phyloP scores from a whole-genome alignment of 306 rosid species.

The Phaseolus lunatus region DNA sequence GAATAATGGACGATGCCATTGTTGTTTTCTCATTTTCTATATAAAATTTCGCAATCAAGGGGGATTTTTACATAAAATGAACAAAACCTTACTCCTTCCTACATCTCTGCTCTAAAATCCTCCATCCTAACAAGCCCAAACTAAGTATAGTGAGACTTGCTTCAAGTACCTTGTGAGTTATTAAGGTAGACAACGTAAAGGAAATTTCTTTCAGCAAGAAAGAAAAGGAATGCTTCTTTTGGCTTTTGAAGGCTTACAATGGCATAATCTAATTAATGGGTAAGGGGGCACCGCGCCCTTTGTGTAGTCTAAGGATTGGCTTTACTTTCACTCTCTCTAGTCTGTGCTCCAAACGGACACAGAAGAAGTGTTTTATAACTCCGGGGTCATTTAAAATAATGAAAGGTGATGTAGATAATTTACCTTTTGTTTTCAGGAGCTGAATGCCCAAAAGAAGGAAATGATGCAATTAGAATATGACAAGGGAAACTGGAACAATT shows the following conservation, averaged over 20 bases:
- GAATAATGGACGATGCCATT: not conserved
- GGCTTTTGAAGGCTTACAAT: constrained; percentile 10
- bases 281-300: constrained; percentile 11
- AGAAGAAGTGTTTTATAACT: constrained; percentile 30
- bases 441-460: constrained; percentile 69
- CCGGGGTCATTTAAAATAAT: constrained; percentile 34
- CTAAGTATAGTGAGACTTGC: not conserved
- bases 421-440: constrained; percentile 67
- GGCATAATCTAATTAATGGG: not conserved
- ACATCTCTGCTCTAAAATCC: not conserved
- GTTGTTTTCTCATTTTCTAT: not conserved
- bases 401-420: constrained; percentile 31
- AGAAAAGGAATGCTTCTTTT: not conserved
- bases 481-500: constrained; percentile 72
- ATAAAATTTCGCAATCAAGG: not conserved
- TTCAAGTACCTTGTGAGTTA: constrained; percentile 11
- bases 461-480: constrained; percentile 67
- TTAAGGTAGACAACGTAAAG: not conserved
- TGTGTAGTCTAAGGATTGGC: constrained; percentile 26
- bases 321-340: constrained; percentile 24
- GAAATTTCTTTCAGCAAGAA: constrained; percentile 1
- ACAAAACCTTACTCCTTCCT: not conserved
- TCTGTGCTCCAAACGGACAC: constrained; percentile 5
- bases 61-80: not conserved
- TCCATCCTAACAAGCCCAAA: not conserved